Evolutionary conservation across 2,329 filamentous ascomycete species (phyloP).

Genomic region (Clarireedia monteithiana): DNA sequence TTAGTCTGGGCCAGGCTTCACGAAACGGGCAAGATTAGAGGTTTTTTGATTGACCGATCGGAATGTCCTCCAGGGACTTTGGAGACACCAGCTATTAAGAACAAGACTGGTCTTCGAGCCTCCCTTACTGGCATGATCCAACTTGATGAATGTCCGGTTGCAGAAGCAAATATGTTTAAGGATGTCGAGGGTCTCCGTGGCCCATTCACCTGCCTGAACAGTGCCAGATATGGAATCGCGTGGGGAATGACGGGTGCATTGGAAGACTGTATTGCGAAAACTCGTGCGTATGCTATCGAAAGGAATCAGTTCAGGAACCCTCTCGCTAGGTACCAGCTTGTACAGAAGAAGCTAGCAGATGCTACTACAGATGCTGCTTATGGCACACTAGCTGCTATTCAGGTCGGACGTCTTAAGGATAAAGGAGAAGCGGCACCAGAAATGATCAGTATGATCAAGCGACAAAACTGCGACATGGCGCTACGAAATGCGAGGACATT

Average conservation of each 20-base stretch:
- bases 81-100: conserved; percentile 84
- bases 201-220: conserved; percentile 92
- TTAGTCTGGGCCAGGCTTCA: conserved; percentile 91
- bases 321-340: conserved; percentile 88
- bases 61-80: conserved; percentile 82
- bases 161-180: conserved; percentile 89
- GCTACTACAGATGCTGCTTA: conserved; percentile 85
- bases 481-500: conserved; percentile 70
- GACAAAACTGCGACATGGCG: conserved; percentile 93
- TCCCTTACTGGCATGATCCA: conserved; percentile 98
- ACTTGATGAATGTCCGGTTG: conserved; percentile 82
- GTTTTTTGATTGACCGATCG: conserved; percentile 81
- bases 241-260: conserved; percentile 90
- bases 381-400: conserved; percentile 80
- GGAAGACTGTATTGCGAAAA: conserved; percentile 79
- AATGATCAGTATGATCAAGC: conserved; percentile 96
- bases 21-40: conserved; percentile 86
- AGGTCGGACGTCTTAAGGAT: conserved; percentile 90
- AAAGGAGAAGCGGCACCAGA: conserved; percentile 81
- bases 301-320: conserved; percentile 95
- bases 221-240: conserved; percentile 85
- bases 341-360: conserved; percentile 97
- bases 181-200: conserved; percentile 78
- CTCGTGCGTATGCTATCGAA: conserved; percentile 83
- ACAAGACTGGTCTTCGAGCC: conserved; percentile 90